Conservation (phyloP, 352 stramenopile genomes). For the Elongisporangium prolatum region DNA sequence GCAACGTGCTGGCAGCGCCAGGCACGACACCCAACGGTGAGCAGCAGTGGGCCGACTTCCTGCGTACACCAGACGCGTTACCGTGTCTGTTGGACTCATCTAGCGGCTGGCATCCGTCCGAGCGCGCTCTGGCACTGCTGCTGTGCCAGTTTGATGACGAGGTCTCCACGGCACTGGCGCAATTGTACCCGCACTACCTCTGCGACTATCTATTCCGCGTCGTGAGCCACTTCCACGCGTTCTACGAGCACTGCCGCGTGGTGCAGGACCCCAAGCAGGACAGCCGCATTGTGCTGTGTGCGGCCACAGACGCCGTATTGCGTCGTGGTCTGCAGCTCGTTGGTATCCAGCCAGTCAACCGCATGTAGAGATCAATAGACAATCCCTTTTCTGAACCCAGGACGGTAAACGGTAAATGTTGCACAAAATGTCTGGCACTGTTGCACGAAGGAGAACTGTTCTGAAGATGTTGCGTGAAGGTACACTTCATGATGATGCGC, state of each 20-base stretch:
- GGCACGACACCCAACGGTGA: conserved; percentile 12
- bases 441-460: no score
- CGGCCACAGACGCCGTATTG: conserved; percentile 66
- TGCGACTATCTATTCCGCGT: conserved; percentile 84
- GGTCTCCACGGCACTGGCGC: conserved; percentile 37
- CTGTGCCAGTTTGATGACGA: conserved; percentile 81
- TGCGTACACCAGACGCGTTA: conserved; percentile 17
- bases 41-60: conserved; percentile 23
- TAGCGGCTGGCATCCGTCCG: conserved; percentile 53
- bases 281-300: conserved; percentile 66
- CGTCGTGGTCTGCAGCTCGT: conserved; percentile 61
- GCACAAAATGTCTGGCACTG: no score
- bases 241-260: conserved; percentile 81
- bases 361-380: conserved; percentile 40
- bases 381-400: neutral
- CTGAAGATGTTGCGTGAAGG: neutral
- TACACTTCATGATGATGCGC: neutral
- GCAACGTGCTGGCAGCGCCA: conserved; percentile 34
- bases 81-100: conserved; percentile 36
- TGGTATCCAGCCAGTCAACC: conserved; percentile 57
- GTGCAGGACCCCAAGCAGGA: conserved; percentile 58
- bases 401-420: neutral
- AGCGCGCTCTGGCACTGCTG: conserved; percentile 67
- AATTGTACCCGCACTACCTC: conserved; percentile 70
- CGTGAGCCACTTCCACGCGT: conserved; percentile 70